Evolutionary conservation across 257 asterid genomes (phyloP).

Genomic region (Anisodus tanguticus): DNA sequence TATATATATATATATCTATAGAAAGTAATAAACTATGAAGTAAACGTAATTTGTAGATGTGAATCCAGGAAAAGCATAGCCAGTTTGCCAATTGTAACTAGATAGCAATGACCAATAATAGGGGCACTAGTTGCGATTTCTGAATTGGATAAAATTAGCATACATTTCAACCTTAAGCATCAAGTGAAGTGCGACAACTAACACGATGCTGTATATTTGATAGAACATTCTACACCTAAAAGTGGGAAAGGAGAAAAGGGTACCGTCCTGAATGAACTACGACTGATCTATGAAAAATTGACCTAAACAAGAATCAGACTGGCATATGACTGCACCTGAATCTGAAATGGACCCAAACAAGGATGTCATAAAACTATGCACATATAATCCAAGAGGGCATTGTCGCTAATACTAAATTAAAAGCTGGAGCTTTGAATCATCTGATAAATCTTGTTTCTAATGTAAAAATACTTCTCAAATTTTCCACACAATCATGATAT

Average conservation of each 20-base stretch:
- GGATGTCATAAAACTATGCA: background rate
- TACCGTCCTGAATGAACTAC: background rate
- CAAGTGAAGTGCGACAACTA: background rate
- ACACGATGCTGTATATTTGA: background rate
- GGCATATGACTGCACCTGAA: conserved; percentile 8
- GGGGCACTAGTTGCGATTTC: background rate
- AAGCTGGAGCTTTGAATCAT: background rate
- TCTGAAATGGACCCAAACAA: conserved; percentile 5
- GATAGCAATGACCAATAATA: conserved; percentile 9
- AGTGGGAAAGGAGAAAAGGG: background rate
- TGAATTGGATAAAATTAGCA: background rate
- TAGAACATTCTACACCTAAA: background rate
- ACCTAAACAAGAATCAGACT: background rate
- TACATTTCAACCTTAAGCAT: background rate
- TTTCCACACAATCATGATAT: conserved; percentile 10
- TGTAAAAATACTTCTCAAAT: background rate
- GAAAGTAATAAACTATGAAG: background rate
- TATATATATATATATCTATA: background rate
- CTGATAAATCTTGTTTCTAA: background rate
- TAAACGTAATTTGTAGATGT: background rate
- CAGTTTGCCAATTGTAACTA: background rate
- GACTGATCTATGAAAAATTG: background rate
- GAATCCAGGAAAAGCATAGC: background rate
- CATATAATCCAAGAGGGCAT: conserved; percentile 1
- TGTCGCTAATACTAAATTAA: background rate